Conservation (phyloP, 1,139 yeast genomes). For the Taphrina confusa region DNA sequence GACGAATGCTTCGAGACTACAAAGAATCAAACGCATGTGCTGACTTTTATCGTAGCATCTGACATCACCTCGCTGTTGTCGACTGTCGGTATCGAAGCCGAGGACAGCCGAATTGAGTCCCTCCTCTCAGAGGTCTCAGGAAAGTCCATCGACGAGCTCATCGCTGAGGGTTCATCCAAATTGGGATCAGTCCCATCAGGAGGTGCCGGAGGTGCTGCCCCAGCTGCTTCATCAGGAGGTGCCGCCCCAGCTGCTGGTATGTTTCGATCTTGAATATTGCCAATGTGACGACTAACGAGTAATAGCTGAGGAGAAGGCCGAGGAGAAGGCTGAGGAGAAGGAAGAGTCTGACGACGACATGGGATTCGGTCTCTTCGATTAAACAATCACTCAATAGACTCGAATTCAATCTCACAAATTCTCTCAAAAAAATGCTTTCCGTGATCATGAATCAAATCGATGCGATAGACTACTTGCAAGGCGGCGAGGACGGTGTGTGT, state of each 20-base stretch:
- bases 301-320: constrained; percentile 54
- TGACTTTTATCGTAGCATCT: constrained; percentile 17
- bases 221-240: constrained; percentile 67
- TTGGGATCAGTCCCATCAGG: constrained; percentile 97
- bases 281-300: constrained; percentile 8
- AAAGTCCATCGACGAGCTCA: constrained; percentile 84
- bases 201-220: constrained; percentile 84
- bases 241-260: constrained; percentile 75
- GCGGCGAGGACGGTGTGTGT: not conserved
- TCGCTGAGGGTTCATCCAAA: constrained; percentile 94
- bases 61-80: constrained; percentile 86
- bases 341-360: constrained; percentile 63
- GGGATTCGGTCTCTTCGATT: constrained; percentile 49
- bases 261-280: not conserved
- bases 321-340: constrained; percentile 61
- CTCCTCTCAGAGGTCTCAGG: constrained; percentile 92
- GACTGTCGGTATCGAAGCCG: constrained; percentile 94
- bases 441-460: too few relatives aligned
- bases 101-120: constrained; percentile 80
- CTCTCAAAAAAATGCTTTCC: too few relatives aligned
- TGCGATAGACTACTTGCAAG: not conserved
- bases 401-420: not conserved
- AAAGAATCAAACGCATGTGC: too few relatives aligned
- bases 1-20: too few relatives aligned
- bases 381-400: constrained; percentile 5